Evolutionary conservation across 306 rosid genomes (phyloP).

Genomic region (Corylus avellana): DNA sequence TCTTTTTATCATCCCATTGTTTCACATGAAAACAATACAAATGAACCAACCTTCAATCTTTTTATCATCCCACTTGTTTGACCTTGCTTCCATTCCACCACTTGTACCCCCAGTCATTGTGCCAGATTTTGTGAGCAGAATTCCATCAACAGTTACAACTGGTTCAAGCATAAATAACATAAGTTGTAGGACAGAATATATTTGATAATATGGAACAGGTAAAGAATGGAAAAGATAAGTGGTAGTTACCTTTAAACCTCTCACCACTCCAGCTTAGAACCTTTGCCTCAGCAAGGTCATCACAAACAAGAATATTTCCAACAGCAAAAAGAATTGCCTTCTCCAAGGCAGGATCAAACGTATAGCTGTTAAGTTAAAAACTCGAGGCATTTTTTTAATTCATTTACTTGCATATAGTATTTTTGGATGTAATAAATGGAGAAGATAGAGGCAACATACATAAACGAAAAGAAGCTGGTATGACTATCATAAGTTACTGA

Average conservation of each 20-base stretch:
- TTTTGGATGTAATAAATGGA: conserved; percentile 7
- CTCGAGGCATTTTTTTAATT: conserved; percentile 23
- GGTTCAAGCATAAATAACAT: conserved; percentile 34
- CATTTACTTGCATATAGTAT: conserved; percentile 13
- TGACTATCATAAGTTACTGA: background rate
- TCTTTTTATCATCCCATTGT: background rate
- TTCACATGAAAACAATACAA: background rate
- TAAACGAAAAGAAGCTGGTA: background rate
- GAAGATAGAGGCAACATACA: conserved; percentile 11
- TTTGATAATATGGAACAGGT: conserved; percentile 10
- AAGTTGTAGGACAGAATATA: background rate
- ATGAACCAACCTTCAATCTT: conserved; percentile 79
- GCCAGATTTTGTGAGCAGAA: conserved; percentile 91
- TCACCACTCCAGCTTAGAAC: conserved; percentile 94
- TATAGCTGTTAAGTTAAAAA: conserved; percentile 72
- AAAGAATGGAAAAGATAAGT: background rate
- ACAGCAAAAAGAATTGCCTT: conserved; percentile 95
- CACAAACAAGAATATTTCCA: conserved; percentile 98
- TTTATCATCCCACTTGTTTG: conserved; percentile 97
- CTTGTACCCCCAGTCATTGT: conserved; percentile 99
- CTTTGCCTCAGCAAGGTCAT: conserved; percentile 92
- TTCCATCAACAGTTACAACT: conserved; percentile 99
- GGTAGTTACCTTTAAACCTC: conserved; percentile 77
- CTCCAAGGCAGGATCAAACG: conserved; percentile 91
- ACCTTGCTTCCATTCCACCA: conserved; percentile 99